phyloP scores from a whole-genome alignment of 2,329 filamentous ascomycete genomes.

The Paracamarosporium sp. region DNA sequence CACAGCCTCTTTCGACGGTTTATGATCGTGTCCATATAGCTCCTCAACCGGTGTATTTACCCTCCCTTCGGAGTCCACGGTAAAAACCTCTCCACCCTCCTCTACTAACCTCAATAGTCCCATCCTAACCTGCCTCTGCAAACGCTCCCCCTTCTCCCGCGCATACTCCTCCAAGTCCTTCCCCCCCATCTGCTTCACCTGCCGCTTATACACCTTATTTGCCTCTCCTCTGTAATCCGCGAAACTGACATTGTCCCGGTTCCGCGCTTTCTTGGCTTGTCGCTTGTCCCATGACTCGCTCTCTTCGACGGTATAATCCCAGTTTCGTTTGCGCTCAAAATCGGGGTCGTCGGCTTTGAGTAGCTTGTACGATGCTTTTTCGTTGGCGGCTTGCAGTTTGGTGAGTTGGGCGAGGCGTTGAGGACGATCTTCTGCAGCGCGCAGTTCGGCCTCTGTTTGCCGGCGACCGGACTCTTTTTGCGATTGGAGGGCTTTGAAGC shows the following conservation, averaged over 20 bases:
- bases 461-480: slow-evolving; percentile 65
- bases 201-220: slow-evolving; percentile 91
- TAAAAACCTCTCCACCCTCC: slow-evolving; percentile 84
- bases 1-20: slow-evolving; percentile 84
- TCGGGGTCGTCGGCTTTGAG: slow-evolving; percentile 92
- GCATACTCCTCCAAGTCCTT: slow-evolving; percentile 82
- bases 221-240: slow-evolving; percentile 87
- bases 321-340: slow-evolving; percentile 96
- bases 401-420: slow-evolving; percentile 65
- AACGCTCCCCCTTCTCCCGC: slow-evolving; percentile 80
- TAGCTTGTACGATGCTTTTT: slow-evolving; percentile 88
- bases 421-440: slow-evolving; percentile 44
- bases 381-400: slow-evolving; percentile 82
- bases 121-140: slow-evolving; percentile 82
- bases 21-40: slow-evolving; percentile 81
- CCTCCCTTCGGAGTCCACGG: slow-evolving; percentile 86
- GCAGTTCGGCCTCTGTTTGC: slow-evolving; percentile 60
- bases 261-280: slow-evolving; percentile 81
- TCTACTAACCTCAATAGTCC: slow-evolving; percentile 93
- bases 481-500: slow-evolving; percentile 87
- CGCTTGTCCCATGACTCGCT: slow-evolving; percentile 93
- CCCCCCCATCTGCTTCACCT: slow-evolving; percentile 77
- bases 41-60: slow-evolving; percentile 91
- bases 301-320: slow-evolving; percentile 98
- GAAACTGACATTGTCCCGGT: slow-evolving; percentile 87